Conservation (phyloP, 1,284 basidiomycete species). For the Boletus subluridellus region DNA sequence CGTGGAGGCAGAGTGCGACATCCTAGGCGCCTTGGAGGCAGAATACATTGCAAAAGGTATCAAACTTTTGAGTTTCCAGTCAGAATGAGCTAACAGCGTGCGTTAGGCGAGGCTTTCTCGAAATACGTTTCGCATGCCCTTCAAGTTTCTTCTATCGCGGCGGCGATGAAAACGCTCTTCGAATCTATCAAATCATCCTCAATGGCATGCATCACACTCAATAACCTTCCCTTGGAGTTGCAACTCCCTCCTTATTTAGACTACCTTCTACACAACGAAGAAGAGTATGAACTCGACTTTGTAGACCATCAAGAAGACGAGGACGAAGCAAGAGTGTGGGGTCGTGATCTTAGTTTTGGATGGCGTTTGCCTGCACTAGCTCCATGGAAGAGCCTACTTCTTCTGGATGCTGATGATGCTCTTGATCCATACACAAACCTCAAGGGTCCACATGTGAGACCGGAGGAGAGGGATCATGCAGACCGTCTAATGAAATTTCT, state of each 20-base stretch:
- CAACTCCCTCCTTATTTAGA: constrained; percentile 79
- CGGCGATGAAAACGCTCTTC: constrained; percentile 70
- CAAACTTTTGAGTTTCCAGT: constrained; percentile 1
- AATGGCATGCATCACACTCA: constrained; percentile 72
- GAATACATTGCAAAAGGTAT: constrained; percentile 59
- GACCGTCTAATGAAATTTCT: constrained; percentile 68
- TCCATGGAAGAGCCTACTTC: constrained; percentile 91
- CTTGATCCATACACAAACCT: constrained; percentile 62
- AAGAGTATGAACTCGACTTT: constrained; percentile 42
- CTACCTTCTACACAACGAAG: constrained; percentile 59
- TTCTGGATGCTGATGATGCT: constrained; percentile 64
- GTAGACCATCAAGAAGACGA: constrained; percentile 48
- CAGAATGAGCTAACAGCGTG: constrained; percentile 9
- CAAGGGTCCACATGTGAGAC: constrained; percentile 56
- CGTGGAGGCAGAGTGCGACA: constrained; percentile 74
- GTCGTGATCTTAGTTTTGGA: constrained; percentile 62
- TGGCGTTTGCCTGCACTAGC: constrained; percentile 71
- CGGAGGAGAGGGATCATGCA: constrained; percentile 63
- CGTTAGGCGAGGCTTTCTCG: constrained; percentile 53
- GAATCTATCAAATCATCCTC: constrained; percentile 68
- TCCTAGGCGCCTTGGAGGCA: constrained; percentile 67
- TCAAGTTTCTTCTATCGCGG: constrained; percentile 65
- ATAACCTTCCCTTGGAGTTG: constrained; percentile 73
- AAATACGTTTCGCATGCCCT: constrained; percentile 59
- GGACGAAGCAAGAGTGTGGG: constrained; percentile 60